Evolutionary conservation across 164 flowering plant species (phyloP).

Genomic region (Vitis rupestris): DNA sequence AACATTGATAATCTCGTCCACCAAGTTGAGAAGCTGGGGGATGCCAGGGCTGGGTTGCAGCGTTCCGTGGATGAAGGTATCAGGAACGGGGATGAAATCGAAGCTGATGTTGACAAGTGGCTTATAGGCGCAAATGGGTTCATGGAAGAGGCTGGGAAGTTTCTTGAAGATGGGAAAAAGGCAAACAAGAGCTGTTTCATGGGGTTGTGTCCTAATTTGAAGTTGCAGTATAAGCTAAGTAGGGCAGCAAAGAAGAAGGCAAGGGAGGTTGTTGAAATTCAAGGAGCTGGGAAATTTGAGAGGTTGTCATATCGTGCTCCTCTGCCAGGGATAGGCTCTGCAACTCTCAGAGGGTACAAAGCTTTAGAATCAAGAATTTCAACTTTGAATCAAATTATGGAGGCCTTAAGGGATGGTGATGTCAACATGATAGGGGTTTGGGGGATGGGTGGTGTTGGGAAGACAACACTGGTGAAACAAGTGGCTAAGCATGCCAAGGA

Average conservation of each 20-base stretch:
- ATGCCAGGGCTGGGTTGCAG: not conserved
- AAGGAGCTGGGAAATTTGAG: too few species aligned
- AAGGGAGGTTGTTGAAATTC: not conserved
- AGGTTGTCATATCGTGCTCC: not conserved
- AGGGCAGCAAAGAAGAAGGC: not conserved
- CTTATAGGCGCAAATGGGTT: not conserved
- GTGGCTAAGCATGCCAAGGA: conserved; percentile 8
- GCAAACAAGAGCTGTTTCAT: not conserved
- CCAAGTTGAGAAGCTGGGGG: not conserved
- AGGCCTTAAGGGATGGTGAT: not conserved
- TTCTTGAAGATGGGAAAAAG: not conserved
- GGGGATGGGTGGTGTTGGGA: conserved; percentile 20
- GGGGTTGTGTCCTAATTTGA: not conserved
- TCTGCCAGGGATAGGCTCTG: not conserved
- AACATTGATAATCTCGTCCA: not conserved
- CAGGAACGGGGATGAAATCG: not conserved
- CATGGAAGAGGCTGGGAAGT: not conserved
- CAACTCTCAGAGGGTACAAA: not conserved
- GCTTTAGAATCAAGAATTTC: conserved; percentile 5
- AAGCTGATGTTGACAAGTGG: conserved; percentile 4
- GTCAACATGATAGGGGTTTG: conserved; percentile 5
- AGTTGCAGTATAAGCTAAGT: not conserved
- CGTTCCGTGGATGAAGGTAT: not conserved
- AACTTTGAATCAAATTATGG: not conserved
- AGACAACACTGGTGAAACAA: conserved; percentile 11